Percentiles rank a stretch among this genome's conserved stretches.
These are phyloP conservation scores for Hyphodiscus hymeniophilus DNA, from an alignment of 495 filamentous ascomycete genomes.

Conservation along the genomic window DNA sequence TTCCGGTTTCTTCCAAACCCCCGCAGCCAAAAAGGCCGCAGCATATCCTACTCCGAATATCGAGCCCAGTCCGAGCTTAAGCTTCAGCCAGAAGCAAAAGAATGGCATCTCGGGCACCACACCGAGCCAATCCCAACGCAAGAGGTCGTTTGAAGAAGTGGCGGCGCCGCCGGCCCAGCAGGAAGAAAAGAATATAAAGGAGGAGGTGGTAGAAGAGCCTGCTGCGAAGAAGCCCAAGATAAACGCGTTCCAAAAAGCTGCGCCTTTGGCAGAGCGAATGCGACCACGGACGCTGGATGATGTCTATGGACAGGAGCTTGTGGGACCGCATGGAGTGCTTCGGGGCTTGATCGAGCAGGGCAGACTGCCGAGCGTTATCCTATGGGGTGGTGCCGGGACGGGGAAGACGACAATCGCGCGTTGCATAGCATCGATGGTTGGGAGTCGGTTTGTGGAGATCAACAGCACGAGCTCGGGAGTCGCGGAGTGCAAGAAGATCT, in stretches of 20 bases:
- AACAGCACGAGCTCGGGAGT: constrained; percentile 88
- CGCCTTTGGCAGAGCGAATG: constrained; percentile 90
- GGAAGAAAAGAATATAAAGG: constrained; percentile 13
- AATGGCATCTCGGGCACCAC: neutral
- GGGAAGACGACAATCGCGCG: constrained; percentile 96
- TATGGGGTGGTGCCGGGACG: constrained; percentile 88
- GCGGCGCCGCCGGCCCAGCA: constrained; percentile 14
- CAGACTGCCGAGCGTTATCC: constrained; percentile 84
- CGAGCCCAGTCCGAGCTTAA: constrained; percentile 13
- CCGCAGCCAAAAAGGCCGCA: constrained; percentile 47
- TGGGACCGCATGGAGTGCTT: constrained; percentile 74
- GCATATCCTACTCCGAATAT: constrained; percentile 25
- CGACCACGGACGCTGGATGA: constrained; percentile 77
- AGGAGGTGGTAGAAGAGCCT: constrained; percentile 22
- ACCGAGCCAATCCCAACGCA: constrained; percentile 6
- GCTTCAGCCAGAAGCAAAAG: constrained; percentile 12
- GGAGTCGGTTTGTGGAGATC: constrained; percentile 87
- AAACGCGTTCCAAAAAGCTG: constrained; percentile 52
- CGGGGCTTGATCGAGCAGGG: constrained; percentile 85
- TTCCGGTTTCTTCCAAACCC: constrained; percentile 71
- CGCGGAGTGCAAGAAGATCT: constrained; percentile 92
- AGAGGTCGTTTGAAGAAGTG: constrained; percentile 24
- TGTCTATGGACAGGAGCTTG: constrained; percentile 84
- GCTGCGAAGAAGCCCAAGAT: constrained; percentile 53
- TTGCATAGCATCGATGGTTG: constrained; percentile 77